Percentiles rank a stretch among this genome's conserved stretches.
Evolutionary conservation across 1,284 basidiomycete genomes (phyloP).

Genomic region (Inonotus obliquus): DNA sequence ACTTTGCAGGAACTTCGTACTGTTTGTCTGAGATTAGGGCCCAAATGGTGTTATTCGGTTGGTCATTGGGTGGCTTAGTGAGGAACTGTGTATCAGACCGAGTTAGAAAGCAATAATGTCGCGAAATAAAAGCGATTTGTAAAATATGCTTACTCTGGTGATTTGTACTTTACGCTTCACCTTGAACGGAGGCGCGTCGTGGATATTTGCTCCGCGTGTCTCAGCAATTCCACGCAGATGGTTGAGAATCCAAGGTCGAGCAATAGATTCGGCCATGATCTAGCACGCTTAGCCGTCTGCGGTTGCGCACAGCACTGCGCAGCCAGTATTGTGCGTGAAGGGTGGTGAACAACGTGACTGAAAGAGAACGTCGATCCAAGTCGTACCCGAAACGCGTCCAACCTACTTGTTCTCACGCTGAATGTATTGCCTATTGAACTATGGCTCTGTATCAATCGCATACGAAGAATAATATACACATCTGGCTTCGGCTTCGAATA

Average conservation of each 20-base stretch:
- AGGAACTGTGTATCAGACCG: slow-evolving; percentile 9
- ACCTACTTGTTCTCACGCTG: background rate
- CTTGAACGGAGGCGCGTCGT: background rate
- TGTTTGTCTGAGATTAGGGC: slow-evolving; percentile 18
- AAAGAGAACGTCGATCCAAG: background rate
- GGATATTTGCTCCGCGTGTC: slow-evolving; percentile 8
- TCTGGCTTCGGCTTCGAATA: background rate
- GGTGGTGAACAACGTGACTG: background rate
- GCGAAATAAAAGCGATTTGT: background rate
- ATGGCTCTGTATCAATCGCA: too few relatives aligned
- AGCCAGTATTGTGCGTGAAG: background rate
- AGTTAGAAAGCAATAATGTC: background rate
- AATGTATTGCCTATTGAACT: background rate
- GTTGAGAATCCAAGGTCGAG: slow-evolving; percentile 13
- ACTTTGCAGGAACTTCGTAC: slow-evolving; percentile 6
- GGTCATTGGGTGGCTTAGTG: slow-evolving; percentile 8
- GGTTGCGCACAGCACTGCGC: background rate
- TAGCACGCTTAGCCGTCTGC: background rate
- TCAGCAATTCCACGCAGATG: slow-evolving; percentile 12
- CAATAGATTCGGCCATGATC: slow-evolving; percentile 15
- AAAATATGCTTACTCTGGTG: slow-evolving; percentile 2
- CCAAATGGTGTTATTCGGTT: slow-evolving; percentile 16
- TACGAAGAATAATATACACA: too few relatives aligned
- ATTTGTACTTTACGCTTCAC: slow-evolving; percentile 11
- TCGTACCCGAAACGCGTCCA: background rate